phyloP scores from a whole-genome alignment of 495 filamentous ascomycete genomes.

The Xylaria sp. region DNA sequence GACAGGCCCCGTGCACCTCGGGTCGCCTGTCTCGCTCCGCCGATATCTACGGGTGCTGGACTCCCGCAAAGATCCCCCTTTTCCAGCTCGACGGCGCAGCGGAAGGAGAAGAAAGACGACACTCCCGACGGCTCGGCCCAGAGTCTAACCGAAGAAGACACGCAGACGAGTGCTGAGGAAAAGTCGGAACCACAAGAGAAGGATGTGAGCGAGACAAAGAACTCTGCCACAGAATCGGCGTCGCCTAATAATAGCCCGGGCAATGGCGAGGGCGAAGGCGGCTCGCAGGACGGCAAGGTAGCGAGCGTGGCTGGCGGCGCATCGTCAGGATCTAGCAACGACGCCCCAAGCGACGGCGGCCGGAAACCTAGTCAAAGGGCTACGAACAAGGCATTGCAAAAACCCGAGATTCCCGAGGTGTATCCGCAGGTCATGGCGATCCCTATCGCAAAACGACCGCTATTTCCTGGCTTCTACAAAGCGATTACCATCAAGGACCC shows the following conservation, averaged over 20 bases:
- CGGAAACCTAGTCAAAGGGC: conserved; percentile 67
- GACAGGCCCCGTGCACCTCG: conserved; percentile 25
- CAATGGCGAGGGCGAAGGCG: conserved; percentile 47
- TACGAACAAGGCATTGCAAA: conserved; percentile 77
- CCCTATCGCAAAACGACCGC: conserved; percentile 91
- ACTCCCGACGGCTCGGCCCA: conserved; percentile 53
- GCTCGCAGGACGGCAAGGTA: conserved; percentile 52
- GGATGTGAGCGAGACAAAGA: conserved; percentile 44
- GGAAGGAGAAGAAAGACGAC: conserved; percentile 52
- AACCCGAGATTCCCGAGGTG: conserved; percentile 87
- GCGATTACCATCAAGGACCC: conserved; percentile 93
- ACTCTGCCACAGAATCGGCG: conserved; percentile 46
- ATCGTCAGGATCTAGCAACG: conserved; percentile 52
- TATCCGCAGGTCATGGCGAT: conserved; percentile 99
- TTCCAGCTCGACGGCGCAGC: conserved; percentile 46
- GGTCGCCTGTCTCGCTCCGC: conserved; percentile 31
- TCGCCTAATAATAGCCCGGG: conserved; percentile 40
- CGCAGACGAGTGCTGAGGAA: conserved; percentile 54
- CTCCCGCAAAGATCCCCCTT: conserved; percentile 41
- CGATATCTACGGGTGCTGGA: conserved; percentile 30
- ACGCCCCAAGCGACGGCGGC: conserved; percentile 56
- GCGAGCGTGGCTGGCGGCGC: conserved; percentile 48
- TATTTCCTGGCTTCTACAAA: conserved; percentile 99
- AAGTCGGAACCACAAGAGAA: conserved; percentile 51
- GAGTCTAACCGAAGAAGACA: conserved; percentile 54